Conservation (phyloP, 305 asterid genomes). For the Withania somnifera region DNA sequence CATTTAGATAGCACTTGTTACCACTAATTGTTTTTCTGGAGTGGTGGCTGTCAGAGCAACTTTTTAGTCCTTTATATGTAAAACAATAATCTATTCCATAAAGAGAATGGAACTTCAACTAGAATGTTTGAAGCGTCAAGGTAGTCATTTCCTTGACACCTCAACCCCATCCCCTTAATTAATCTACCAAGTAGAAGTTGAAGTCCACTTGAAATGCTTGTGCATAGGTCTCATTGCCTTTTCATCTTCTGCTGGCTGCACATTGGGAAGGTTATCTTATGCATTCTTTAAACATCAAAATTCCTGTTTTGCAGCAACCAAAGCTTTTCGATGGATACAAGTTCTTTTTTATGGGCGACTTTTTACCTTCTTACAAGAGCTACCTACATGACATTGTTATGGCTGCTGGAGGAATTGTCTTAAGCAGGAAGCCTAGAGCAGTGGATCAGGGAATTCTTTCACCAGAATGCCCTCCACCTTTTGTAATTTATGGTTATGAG, state of each 20-base stretch:
- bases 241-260: neutral
- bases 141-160: neutral
- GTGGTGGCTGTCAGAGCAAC: neutral
- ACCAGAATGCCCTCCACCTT: conserved; percentile 18
- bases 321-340: conserved; percentile 58
- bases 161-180: neutral
- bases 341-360: conserved; percentile 67
- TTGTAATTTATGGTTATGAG: conserved; percentile 54
- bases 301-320: conserved; percentile 53
- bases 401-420: conserved; percentile 79
- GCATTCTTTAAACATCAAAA: neutral
- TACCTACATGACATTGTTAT: conserved; percentile 69
- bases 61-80: neutral
- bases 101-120: neutral
- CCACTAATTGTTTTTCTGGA: neutral
- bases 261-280: neutral
- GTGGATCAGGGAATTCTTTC: conserved; percentile 19
- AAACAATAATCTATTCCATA: neutral
- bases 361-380: conserved; percentile 56
- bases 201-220: neutral
- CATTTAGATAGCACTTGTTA: neutral
- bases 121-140: neutral
- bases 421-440: conserved; percentile 64
- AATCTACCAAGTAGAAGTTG: neutral
- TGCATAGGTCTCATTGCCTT: neutral